Evolutionary conservation across 2,329 filamentous ascomycete genomes (phyloP).

Genomic region (Penicillium oxalicum): DNA sequence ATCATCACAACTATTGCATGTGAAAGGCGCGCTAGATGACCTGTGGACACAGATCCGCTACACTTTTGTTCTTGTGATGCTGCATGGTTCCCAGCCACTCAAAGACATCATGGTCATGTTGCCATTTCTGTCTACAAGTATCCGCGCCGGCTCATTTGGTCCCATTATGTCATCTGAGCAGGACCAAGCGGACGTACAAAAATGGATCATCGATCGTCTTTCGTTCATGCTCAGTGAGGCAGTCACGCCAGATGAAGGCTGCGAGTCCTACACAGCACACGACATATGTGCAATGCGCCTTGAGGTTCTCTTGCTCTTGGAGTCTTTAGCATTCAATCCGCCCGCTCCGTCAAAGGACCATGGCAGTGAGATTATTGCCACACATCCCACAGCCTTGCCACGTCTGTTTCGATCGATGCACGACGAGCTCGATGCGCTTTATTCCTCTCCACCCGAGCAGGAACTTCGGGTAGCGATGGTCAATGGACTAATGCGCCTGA

Average conservation of each 20-base stretch:
- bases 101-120: slow-evolving; percentile 51
- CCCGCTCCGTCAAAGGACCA: slow-evolving; percentile 56
- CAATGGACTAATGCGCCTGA: slow-evolving; percentile 55
- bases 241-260: slow-evolving; percentile 42
- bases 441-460: slow-evolving; percentile 45
- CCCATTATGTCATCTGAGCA: slow-evolving; percentile 42
- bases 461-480: slow-evolving; percentile 48
- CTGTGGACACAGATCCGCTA: slow-evolving; percentile 55
- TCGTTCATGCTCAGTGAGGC: slow-evolving; percentile 53
- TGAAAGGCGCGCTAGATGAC: slow-evolving; percentile 36
- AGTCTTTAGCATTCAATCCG: slow-evolving; percentile 36
- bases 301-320: slow-evolving; percentile 41
- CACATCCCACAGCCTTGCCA: slow-evolving; percentile 64
- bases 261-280: slow-evolving; percentile 32
- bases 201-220: slow-evolving; percentile 51
- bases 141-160: slow-evolving; percentile 49
- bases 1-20: slow-evolving; percentile 43
- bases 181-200: slow-evolving; percentile 39
- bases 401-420: slow-evolving; percentile 70
- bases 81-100: slow-evolving; percentile 54
- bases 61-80: slow-evolving; percentile 54
- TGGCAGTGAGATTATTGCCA: slow-evolving; percentile 58
- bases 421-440: slow-evolving; percentile 60
- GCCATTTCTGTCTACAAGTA: slow-evolving; percentile 51
- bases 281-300: slow-evolving; percentile 41